Conservation (phyloP, 2,329 filamentous ascomycete species). For the Colletotrichum neosansevieriae region DNA sequence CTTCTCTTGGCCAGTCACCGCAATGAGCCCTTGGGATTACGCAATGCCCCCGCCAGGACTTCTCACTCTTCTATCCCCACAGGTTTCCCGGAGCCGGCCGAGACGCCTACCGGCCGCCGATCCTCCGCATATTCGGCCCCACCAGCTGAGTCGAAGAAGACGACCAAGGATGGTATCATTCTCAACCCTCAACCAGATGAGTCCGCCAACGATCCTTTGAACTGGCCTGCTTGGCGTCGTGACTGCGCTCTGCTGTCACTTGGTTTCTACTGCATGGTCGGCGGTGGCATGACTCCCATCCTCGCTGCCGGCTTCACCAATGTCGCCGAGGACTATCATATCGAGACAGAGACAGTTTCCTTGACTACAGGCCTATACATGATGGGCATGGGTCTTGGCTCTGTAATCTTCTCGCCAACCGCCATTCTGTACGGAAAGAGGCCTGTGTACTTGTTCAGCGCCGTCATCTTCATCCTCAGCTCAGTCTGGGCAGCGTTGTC, state of each 20-base stretch:
- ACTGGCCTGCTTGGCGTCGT: constrained; percentile 87
- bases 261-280: constrained; percentile 92
- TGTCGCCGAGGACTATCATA: constrained; percentile 74
- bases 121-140: constrained; percentile 26
- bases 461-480: constrained; percentile 81
- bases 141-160: constrained; percentile 70
- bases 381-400: constrained; percentile 90
- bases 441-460: constrained; percentile 85
- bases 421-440: constrained; percentile 93
- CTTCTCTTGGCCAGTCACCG: constrained; percentile 66
- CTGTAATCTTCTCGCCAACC: constrained; percentile 86
- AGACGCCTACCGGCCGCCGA: constrained; percentile 34
- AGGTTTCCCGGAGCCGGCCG: constrained; percentile 49
- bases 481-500: constrained; percentile 90
- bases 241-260: constrained; percentile 84
- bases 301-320: constrained; percentile 90
- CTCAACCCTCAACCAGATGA: constrained; percentile 94
- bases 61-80: constrained; percentile 69
- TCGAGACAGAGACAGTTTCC: constrained; percentile 79
- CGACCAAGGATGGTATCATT: constrained; percentile 86
- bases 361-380: constrained; percentile 94
- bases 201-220: constrained; percentile 89
- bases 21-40: constrained; percentile 70
- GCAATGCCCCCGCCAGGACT: constrained; percentile 67
- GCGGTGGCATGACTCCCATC: constrained; percentile 91